phyloP scores from a whole-genome alignment of 192 early-diverging fungal species.

The Pilaira anomala region DNA sequence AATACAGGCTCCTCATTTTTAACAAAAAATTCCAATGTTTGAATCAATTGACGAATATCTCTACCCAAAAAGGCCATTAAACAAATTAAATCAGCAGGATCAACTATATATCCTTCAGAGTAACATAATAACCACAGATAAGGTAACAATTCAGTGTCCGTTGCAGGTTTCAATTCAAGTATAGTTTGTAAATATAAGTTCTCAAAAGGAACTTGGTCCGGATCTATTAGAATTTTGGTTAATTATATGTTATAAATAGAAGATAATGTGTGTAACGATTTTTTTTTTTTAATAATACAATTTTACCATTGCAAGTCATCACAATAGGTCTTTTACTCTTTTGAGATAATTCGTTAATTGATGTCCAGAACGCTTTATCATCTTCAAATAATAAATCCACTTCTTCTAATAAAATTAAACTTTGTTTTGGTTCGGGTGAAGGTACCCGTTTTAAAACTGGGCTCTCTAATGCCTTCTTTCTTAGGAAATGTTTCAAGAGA shows the following conservation, averaged over 20 bases:
- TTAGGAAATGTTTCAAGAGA: background rate
- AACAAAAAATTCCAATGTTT: slow-evolving; percentile 17
- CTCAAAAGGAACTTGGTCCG: slow-evolving; percentile 13
- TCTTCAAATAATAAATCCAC: slow-evolving; percentile 79
- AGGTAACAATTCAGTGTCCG: slow-evolving; percentile 3
- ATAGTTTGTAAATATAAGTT: slow-evolving; percentile 10
- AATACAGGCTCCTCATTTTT: slow-evolving; percentile 4
- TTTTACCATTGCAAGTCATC: slow-evolving; percentile 69
- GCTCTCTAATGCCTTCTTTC: background rate
- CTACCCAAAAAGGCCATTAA: slow-evolving; percentile 13
- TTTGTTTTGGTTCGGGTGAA: slow-evolving; percentile 40
- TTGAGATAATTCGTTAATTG: slow-evolving; percentile 62
- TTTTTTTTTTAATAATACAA: too few relatives aligned
- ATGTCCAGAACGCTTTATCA: slow-evolving; percentile 77
- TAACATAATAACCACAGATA: slow-evolving; percentile 28
- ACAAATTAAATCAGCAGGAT: slow-evolving; percentile 22
- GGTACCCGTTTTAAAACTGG: background rate
- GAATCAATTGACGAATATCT: slow-evolving; percentile 24
- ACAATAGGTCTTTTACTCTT: slow-evolving; percentile 78
- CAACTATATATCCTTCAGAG: slow-evolving; percentile 21
- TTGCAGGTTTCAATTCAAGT: slow-evolving; percentile 13
- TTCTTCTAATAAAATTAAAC: slow-evolving; percentile 79
- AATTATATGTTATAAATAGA: too few relatives aligned
- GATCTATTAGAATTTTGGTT: slow-evolving; percentile 10
- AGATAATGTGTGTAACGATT: too few relatives aligned